Conservation (phyloP, 345 rosid species). For the Lenwebbia sp. region DNA sequence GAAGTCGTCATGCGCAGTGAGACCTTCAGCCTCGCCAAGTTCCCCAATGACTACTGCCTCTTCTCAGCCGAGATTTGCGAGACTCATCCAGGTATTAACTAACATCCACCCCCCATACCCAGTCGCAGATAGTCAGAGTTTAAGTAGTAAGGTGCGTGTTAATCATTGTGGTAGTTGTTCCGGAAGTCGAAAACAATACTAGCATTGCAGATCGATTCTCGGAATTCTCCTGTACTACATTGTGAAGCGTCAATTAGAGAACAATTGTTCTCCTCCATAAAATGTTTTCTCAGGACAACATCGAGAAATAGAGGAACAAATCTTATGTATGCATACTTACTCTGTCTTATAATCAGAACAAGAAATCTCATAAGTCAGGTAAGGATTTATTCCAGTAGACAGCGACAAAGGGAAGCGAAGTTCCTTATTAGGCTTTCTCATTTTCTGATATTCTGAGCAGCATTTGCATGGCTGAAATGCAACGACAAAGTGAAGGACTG, state of each 20-base stretch:
- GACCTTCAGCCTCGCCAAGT: slow-evolving; percentile 39
- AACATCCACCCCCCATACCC: background rate
- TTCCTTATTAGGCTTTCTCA: background rate
- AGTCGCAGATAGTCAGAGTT: background rate
- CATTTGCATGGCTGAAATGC: slow-evolving; percentile 78
- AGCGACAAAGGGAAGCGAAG: background rate
- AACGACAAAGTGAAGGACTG: slow-evolving; percentile 32
- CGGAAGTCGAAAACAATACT: background rate
- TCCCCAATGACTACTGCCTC: slow-evolving; percentile 51
- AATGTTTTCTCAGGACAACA: background rate
- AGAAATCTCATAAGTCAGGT: background rate
- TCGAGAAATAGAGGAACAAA: background rate
- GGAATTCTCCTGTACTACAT: background rate
- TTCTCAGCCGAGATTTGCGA: slow-evolving; percentile 27
- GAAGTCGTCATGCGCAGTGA: slow-evolving; percentile 30
- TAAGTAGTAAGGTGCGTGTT: background rate
- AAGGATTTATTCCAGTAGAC: background rate
- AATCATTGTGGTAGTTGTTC: background rate
- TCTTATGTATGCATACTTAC: background rate
- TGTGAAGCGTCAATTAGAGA: background rate
- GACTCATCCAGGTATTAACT: slow-evolving; percentile 48
- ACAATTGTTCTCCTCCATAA: background rate
- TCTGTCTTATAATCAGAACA: background rate
- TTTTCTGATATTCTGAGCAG: slow-evolving; percentile 12
- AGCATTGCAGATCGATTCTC: background rate